phyloP scores from a whole-genome alignment of 2,329 filamentous ascomycete species.

The Monilinia fructicola region DNA sequence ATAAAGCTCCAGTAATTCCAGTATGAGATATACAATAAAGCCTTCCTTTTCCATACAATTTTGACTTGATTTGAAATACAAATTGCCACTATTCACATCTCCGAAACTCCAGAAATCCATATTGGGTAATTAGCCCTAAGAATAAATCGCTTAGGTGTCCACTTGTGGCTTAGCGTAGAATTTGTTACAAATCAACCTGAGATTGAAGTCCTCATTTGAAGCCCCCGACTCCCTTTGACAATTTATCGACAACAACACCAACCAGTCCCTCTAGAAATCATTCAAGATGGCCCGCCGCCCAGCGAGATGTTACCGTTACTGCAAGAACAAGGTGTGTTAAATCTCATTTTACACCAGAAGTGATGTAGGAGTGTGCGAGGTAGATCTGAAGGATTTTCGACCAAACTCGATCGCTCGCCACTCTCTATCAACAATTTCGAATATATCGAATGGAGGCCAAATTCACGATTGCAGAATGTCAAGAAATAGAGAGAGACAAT shows the following conservation, averaged over 20 bases:
- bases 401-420: conserved; percentile 22
- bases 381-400: conserved; percentile 20
- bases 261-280: conserved; percentile 55
- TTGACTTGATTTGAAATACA: conserved; percentile 19
- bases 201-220: conserved; percentile 23
- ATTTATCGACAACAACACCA: conserved; percentile 46
- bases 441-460: not conserved
- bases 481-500: conserved; percentile 8
- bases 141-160: conserved; percentile 23
- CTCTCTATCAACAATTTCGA: conserved; percentile 7
- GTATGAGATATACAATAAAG: conserved; percentile 23
- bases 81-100: conserved; percentile 18
- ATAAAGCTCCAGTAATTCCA: conserved; percentile 23
- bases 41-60: not conserved
- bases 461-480: not conserved
- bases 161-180: not conserved
- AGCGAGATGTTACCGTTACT: conserved; percentile 99
- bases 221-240: conserved; percentile 25
- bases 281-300: conserved; percentile 99
- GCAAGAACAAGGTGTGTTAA: conserved; percentile 97
- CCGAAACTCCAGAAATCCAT: conserved; percentile 10
- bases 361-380: conserved; percentile 13
- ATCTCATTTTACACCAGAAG: conserved; percentile 14
- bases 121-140: conserved; percentile 19
- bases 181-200: conserved; percentile 19